These are phyloP conservation scores for Penicillium sp. DNA, from an alignment of 2,329 filamentous ascomycete genomes.

Conservation along the genomic window DNA sequence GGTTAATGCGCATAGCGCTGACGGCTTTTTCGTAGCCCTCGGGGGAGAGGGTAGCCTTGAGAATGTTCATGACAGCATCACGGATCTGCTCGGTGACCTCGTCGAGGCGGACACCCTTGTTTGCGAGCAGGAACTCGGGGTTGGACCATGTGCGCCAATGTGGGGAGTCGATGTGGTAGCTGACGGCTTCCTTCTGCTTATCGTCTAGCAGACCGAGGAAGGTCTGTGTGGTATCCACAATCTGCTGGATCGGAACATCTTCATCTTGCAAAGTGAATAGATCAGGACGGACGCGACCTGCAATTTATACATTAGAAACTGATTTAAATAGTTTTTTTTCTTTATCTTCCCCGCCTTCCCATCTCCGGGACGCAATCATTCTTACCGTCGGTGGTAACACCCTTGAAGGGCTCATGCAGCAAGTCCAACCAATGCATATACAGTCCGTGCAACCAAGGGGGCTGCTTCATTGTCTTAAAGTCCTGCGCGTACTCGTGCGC, in stretches of 20 bases:
- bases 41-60: constrained; percentile 62
- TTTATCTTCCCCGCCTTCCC: background rate
- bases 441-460: constrained; percentile 67
- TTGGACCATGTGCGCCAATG: constrained; percentile 74
- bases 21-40: constrained; percentile 72
- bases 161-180: constrained; percentile 66
- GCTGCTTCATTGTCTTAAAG: constrained; percentile 60
- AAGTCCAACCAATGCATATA: constrained; percentile 61
- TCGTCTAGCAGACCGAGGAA: constrained; percentile 52
- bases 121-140: constrained; percentile 69
- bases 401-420: constrained; percentile 66
- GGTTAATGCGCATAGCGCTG: constrained; percentile 71
- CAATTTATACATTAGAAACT: background rate
- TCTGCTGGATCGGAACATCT: constrained; percentile 58
- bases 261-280: constrained; percentile 66
- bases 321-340: background rate
- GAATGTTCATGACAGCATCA: constrained; percentile 55
- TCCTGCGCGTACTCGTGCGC: constrained; percentile 62
- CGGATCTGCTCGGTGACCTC: constrained; percentile 53
- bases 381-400: constrained; percentile 68
- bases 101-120: constrained; percentile 71
- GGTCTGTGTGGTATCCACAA: constrained; percentile 54
- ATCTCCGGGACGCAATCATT: background rate
- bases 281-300: constrained; percentile 53
- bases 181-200: constrained; percentile 51